A percentile compares a stretch with the other conserved stretches of the same genome.
Conservation (phyloP, 805 yeast genomes). For the Spathaspora girioi region DNA sequence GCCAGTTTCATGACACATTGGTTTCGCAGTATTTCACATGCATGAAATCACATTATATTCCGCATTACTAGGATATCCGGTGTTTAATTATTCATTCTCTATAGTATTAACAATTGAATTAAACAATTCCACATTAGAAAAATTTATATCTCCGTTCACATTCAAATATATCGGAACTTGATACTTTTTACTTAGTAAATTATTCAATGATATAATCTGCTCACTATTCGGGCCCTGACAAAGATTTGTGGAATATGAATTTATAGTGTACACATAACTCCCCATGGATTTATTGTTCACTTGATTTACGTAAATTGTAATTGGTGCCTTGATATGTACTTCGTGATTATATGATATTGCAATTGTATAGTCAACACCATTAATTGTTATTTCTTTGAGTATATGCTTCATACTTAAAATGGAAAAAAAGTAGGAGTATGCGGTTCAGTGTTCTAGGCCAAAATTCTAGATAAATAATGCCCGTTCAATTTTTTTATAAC, state of each 20-base stretch:
- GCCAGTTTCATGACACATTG: background rate
- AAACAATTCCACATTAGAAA: constrained; percentile 6
- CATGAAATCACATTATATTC: background rate
- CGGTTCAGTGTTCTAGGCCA: background rate
- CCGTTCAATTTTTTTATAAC: background rate
- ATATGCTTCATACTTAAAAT: constrained; percentile 9
- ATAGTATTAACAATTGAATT: constrained; percentile 1
- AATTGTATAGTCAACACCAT: constrained; percentile 11
- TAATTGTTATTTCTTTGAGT: constrained; percentile 4
- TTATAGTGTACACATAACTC: constrained; percentile 28
- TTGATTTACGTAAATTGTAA: constrained; percentile 28
- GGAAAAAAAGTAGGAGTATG: background rate
- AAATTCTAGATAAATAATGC: too few species aligned
- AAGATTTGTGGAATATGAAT: constrained; percentile 18
- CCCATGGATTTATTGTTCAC: constrained; percentile 19
- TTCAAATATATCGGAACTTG: constrained; percentile 28
- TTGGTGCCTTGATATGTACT: constrained; percentile 16
- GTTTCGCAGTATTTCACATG: background rate
- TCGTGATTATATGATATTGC: constrained; percentile 10
- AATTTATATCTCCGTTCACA: constrained; percentile 19
- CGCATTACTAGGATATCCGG: background rate
- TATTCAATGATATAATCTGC: constrained; percentile 15
- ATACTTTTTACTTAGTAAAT: constrained; percentile 20
- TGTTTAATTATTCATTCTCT: background rate
- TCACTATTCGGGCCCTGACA: constrained; percentile 12